phyloP scores from a whole-genome alignment of 2,329 filamentous ascomycete species.

The Byssoonygena ceratinophila region DNA sequence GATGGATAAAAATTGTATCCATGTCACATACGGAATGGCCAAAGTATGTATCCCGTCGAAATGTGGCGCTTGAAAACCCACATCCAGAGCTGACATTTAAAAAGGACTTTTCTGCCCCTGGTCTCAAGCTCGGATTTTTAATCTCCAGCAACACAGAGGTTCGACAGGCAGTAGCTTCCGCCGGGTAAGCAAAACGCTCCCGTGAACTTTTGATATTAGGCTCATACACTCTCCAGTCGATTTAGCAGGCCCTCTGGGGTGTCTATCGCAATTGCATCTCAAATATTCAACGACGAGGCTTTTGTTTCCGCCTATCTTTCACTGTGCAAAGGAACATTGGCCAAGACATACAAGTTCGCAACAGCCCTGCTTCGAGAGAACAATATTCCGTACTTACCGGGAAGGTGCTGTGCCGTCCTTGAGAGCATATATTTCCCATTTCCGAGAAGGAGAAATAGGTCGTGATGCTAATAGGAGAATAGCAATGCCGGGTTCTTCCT shows the following conservation, averaged over 20 bases:
- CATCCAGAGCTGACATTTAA: neutral
- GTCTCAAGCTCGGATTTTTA: conserved; percentile 41
- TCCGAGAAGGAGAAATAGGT: too few relatives aligned
- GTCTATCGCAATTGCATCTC: conserved; percentile 7
- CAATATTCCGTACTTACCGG: conserved; percentile 31
- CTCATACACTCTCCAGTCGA: neutral
- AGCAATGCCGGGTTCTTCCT: conserved; percentile 50
- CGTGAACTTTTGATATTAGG: neutral
- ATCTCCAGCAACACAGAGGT: conserved; percentile 6
- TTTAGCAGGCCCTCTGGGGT: conserved; percentile 4
- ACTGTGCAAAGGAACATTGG: conserved; percentile 22
- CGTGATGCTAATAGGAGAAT: neutral
- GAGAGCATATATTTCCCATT: too few relatives aligned
- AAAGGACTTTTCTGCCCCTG: conserved; percentile 49
- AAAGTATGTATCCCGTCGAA: conserved; percentile 24
- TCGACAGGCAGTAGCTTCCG: neutral
- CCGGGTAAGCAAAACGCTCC: conserved; percentile 1
- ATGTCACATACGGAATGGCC: conserved; percentile 41
- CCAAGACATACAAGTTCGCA: conserved; percentile 23
- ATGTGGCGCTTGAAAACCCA: too few relatives aligned
- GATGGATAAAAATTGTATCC: conserved; percentile 43
- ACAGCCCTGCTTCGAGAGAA: conserved; percentile 27
- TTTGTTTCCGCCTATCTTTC: conserved; percentile 17
- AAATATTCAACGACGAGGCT: conserved; percentile 8
- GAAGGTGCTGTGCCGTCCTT: conserved; percentile 20